Percentiles rank a stretch among this genome's conserved stretches.
Conservation (phyloP, 495 filamentous ascomycete species). For the Hypoxylon subgilvum region DNA sequence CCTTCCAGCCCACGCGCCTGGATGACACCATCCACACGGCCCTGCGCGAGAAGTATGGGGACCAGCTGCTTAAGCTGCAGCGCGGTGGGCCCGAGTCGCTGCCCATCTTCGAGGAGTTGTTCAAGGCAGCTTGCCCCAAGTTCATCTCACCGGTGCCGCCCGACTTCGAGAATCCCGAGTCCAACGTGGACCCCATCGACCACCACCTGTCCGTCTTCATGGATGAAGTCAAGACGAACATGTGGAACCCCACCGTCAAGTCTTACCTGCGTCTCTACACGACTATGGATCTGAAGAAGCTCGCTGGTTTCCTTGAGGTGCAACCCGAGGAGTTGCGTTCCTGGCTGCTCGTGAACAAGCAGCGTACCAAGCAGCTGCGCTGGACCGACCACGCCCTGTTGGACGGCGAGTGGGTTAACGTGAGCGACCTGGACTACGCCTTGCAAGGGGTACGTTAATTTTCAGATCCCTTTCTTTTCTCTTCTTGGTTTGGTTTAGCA, state of each 20-base stretch:
- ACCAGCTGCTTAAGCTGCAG: conserved; percentile 94
- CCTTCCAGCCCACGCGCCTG: conserved; percentile 93
- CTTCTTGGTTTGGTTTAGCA: no score
- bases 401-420: conserved; percentile 89
- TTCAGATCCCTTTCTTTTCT: background rate
- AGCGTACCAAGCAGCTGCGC: conserved; percentile 92
- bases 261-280: conserved; percentile 99
- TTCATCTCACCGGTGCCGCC: conserved; percentile 98
- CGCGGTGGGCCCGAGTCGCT: conserved; percentile 92
- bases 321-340: conserved; percentile 88
- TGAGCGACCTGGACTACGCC: conserved; percentile 94
- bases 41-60: conserved; percentile 96
- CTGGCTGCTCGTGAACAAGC: conserved; percentile 96
- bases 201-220: conserved; percentile 98
- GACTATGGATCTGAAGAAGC: conserved; percentile 98
- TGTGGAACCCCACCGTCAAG: conserved; percentile 91
- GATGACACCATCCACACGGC: conserved; percentile 99
- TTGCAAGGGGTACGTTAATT: conserved; percentile 78
- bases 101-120: conserved; percentile 95
- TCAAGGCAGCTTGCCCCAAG: conserved; percentile 94
- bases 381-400: conserved; percentile 90
- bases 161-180: conserved; percentile 91
- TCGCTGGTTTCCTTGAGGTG: conserved; percentile 94
- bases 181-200: conserved; percentile 95
- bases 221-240: conserved; percentile 98